Conservation (phyloP, 2,329 filamentous ascomycete species). For the Xylariaceae sp. region DNA sequence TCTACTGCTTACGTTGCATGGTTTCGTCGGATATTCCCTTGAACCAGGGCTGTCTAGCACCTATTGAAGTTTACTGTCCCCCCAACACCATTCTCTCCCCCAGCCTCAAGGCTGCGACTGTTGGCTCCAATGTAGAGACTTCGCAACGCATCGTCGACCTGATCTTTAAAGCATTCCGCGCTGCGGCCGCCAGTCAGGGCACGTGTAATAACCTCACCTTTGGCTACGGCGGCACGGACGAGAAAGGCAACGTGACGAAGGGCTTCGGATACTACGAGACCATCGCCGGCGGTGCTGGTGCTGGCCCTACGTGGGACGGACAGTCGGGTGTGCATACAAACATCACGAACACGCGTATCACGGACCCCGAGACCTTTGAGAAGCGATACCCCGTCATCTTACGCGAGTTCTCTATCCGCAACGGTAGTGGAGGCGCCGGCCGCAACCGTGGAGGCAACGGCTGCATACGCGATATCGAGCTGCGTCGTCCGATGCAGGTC, state of each 20-base stretch:
- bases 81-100: slow-evolving; percentile 23
- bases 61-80: slow-evolving; percentile 15
- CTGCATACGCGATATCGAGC: slow-evolving; percentile 67
- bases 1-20: slow-evolving; percentile 47
- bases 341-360: slow-evolving; percentile 73
- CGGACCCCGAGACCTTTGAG: slow-evolving; percentile 67
- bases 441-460: slow-evolving; percentile 62
- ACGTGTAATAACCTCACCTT: slow-evolving; percentile 78
- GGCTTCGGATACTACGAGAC: slow-evolving; percentile 77
- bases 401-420: slow-evolving; percentile 55
- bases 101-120: slow-evolving; percentile 8
- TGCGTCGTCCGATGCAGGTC: slow-evolving; percentile 63
- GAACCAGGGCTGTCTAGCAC: slow-evolving; percentile 64
- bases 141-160: slow-evolving; percentile 52
- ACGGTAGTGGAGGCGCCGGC: slow-evolving; percentile 54
- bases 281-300: slow-evolving; percentile 64
- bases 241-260: slow-evolving; percentile 8
- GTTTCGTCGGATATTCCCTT: slow-evolving; percentile 70
- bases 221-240: slow-evolving; percentile 51
- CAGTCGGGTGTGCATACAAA: slow-evolving; percentile 65
- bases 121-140: slow-evolving; percentile 19
- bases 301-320: slow-evolving; percentile 61
- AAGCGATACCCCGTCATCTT: slow-evolving; percentile 65
- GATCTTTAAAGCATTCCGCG: slow-evolving; percentile 70
- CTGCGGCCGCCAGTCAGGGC: slow-evolving; percentile 70